A percentile compares a stretch with the other conserved stretches of the same genome.
These are phyloP conservation scores for Lentinus tigrinus DNA, from an alignment of 768 basidiomycete species.

Conservation along the genomic window DNA sequence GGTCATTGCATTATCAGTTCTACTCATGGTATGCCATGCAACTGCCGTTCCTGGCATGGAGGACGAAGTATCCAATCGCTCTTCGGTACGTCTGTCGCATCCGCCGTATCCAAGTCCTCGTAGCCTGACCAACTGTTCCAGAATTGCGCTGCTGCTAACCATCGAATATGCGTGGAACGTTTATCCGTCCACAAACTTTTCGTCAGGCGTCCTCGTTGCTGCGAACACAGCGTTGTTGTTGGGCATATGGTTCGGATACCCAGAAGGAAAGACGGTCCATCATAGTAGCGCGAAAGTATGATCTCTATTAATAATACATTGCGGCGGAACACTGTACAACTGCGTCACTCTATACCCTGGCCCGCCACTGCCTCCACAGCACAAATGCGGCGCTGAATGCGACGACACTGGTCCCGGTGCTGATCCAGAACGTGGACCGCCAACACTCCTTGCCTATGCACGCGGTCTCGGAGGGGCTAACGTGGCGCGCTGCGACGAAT, in stretches of 20 bases:
- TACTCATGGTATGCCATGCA: constrained; percentile 97
- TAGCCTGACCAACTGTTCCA: constrained; percentile 28
- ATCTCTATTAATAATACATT: neutral
- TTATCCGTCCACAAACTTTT: constrained; percentile 73
- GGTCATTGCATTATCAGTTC: constrained; percentile 97
- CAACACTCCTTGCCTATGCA: constrained; percentile 67
- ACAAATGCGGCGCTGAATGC: constrained; percentile 45
- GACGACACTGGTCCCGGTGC: constrained; percentile 39
- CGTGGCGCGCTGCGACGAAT: constrained; percentile 55
- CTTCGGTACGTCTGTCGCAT: constrained; percentile 48
- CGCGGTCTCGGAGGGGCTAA: constrained; percentile 35
- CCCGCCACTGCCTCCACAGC: constrained; percentile 67
- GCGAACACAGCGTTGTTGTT: constrained; percentile 52
- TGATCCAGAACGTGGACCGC: constrained; percentile 61
- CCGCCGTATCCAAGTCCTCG: no score
- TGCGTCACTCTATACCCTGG: constrained; percentile 34
- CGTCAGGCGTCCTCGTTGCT: constrained; percentile 54
- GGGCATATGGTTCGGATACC: constrained; percentile 54
- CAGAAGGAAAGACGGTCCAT: constrained; percentile 33
- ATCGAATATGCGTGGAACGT: constrained; percentile 90
- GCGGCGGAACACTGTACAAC: neutral
- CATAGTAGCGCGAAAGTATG: neutral
- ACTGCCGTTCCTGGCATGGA: constrained; percentile 79
- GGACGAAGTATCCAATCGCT: constrained; percentile 59
- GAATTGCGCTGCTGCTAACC: constrained; percentile 54